Evolutionary conservation across 2,329 filamentous ascomycete species (phyloP).

Genomic region (Aschersonia sp.): DNA sequence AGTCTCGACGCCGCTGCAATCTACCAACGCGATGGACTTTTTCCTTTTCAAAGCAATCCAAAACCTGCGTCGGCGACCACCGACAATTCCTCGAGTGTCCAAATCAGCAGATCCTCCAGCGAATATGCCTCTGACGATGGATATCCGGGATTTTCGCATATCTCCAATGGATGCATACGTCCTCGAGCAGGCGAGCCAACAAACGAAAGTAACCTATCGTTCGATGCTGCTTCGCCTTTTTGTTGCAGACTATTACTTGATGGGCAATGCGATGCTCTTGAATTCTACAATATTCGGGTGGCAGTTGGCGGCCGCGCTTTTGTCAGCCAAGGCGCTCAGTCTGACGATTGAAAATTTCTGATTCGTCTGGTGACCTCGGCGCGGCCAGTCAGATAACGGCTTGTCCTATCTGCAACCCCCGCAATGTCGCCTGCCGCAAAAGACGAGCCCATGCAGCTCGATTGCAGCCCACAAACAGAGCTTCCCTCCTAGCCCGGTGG

Average conservation of each 20-base stretch:
- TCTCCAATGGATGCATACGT: constrained; percentile 38
- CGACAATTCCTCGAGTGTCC: constrained; percentile 23
- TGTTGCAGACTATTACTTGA: constrained; percentile 25
- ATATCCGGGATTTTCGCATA: constrained; percentile 32
- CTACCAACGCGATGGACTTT: constrained; percentile 21
- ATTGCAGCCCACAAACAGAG: too few relatives aligned
- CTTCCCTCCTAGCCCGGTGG: too few relatives aligned
- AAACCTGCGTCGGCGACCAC: constrained; percentile 25
- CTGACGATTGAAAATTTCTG: background rate
- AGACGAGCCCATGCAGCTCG: too few relatives aligned
- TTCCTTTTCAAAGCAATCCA: constrained; percentile 28
- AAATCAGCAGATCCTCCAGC: constrained; percentile 18
- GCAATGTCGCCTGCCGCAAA: too few relatives aligned
- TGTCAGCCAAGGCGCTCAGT: constrained; percentile 1
- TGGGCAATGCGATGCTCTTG: constrained; percentile 18
- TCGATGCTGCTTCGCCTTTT: constrained; percentile 25
- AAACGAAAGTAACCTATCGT: constrained; percentile 19
- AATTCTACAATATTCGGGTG: constrained; percentile 13
- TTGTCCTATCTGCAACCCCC: too few relatives aligned
- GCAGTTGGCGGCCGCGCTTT: constrained; percentile 4
- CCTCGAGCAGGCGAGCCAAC: constrained; percentile 15
- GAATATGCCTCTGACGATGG: constrained; percentile 10
- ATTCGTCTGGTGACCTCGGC: background rate
- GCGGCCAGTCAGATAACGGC: too few relatives aligned
- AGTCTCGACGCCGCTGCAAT: constrained; percentile 18